Evolutionary conservation across 768 basidiomycete species (phyloP), one percentile per base, ranked within the genome.

Genomic region (Rhizopogon vinicolor): DNA sequence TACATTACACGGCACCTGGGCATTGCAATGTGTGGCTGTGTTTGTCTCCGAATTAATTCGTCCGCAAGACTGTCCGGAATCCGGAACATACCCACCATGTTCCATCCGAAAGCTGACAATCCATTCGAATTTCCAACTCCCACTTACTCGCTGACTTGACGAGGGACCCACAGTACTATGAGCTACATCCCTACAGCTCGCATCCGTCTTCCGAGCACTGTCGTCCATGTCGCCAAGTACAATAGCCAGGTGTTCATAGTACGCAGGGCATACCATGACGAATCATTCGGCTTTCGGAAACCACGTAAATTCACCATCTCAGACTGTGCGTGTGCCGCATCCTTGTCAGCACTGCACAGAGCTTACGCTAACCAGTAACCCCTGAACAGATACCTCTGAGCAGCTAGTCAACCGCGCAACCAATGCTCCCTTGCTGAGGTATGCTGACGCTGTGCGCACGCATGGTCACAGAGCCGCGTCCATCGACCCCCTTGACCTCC

Each of bases 401-500:
- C 89, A 91, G 61, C 75, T 93, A 13, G 65, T 75, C 51, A 90
- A 90, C 68, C 80, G 93, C 8, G 77, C 77, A 13, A 65, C 67
- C 3, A 93, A 95, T 61, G 91, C 92, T 0, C 75, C 90, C 3
- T 74, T 97, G 16, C 73, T 95, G 43, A 87, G 94, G 35, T 95
- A 93, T 65, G 90, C 93, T 10, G 94, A 96, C 66, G 87, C 89
- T 2, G 79, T 96, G 62, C 81, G 93, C n/a, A 85, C 78, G 0
- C 89, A 93, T 60, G 89, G 88, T 0, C 92, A 93, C 63, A 83
- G 91, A 31, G 91, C 91, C 3, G 91, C 92, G 0, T 78, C 81
- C 42, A 89, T 96, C 41, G 93, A 97, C 65, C 93, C 94, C 0
- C 73, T 96, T 37, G 92, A 93, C 68, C 72, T 96, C 51, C 86